Conservation (phyloP, 1,284 basidiomycete species). For the Ceratobasidium papillatum region DNA sequence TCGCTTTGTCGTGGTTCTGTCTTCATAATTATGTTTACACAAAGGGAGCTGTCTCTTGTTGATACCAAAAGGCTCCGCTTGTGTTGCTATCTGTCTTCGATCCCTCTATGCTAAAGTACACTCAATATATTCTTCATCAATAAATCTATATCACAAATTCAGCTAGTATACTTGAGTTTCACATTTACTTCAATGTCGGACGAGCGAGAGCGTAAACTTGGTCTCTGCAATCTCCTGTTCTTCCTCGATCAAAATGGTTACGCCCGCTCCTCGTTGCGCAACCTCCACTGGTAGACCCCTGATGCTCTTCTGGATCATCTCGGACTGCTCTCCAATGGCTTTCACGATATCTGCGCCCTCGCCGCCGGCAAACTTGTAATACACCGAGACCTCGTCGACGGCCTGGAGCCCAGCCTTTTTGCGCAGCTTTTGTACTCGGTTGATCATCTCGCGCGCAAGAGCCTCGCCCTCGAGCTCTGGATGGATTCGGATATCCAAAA, state of each 20-base stretch:
- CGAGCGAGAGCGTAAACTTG: constrained; percentile 78
- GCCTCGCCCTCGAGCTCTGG: constrained; percentile 89
- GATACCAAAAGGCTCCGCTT: constrained; percentile 1
- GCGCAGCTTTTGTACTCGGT: constrained; percentile 93
- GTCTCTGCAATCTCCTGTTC: constrained; percentile 88
- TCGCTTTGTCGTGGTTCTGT: not conserved
- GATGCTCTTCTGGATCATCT: constrained; percentile 80
- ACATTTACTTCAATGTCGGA: constrained; percentile 48
- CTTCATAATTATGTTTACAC: not conserved
- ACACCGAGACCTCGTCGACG: constrained; percentile 93
- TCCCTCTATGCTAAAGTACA: constrained; percentile 12
- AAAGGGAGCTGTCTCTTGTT: not conserved
- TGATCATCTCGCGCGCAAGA: constrained; percentile 89
- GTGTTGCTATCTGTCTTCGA: not conserved
- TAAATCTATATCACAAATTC: constrained; percentile 33
- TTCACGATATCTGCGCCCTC: constrained; percentile 69
- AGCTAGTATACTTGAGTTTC: constrained; percentile 32
- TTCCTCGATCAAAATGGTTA: constrained; percentile 75
- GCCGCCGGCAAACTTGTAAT: constrained; percentile 82
- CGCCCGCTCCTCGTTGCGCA: constrained; percentile 60
- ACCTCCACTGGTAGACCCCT: constrained; percentile 74
- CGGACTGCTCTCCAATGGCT: constrained; percentile 71
- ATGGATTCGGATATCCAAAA: constrained; percentile 89
- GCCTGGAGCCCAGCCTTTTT: constrained; percentile 96
- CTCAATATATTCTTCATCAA: constrained; percentile 27